Base-by-base conservation (phyloP, 2,329 filamentous ascomycete genomes). In the Beauveria caledonica region DNA sequence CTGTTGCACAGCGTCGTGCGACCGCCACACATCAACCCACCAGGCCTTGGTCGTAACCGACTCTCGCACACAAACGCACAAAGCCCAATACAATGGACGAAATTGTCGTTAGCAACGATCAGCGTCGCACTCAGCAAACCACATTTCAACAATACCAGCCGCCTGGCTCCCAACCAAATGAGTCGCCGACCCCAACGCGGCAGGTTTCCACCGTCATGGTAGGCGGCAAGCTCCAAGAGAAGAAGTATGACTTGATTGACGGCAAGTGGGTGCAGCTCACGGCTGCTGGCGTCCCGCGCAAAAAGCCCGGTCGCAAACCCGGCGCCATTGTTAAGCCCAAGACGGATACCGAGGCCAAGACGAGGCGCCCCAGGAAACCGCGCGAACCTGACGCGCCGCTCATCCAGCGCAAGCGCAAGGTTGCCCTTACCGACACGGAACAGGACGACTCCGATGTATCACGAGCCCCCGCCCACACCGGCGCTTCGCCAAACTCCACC, bases 251-350 rank as follows among this genome's bases (percentile, higher is more conserved):
- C 13, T 59, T 68, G n/a, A 68, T 74, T 63, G 70, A 78, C 63
- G 69, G 76, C 64, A 64, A 74, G 67, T 72, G 71, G 65, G 77
- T 80, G 29, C 78, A 76, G 63, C 72, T 85, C 57, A 85, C 82
- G 0, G 82, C 82, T 27, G 82, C 82, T 56, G 83, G 83, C 11
- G 68, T 83, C 7, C 82, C 83, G 0, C 74, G 84, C 5, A 86
- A 86, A 73, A 87, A 87, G 73, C 83, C 84, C 21, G 84, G 84
- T 23, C 80, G 85, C 54, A 87, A 87, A 68, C 83, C 85, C 67
- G 88, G 80, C 68, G 82, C 76, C 62, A 79, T 74, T 59, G 71
- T 79, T 53, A 81, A 80, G 66, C 71, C 73, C 61, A 77, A 76
- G 69, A 68, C 68, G 58, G 69, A 72, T 56, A 74, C 73, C 29